These are phyloP conservation scores for Diaporthe amygdali DNA, from an alignment of 2,329 filamentous ascomycete genomes.

Conservation along the genomic window DNA sequence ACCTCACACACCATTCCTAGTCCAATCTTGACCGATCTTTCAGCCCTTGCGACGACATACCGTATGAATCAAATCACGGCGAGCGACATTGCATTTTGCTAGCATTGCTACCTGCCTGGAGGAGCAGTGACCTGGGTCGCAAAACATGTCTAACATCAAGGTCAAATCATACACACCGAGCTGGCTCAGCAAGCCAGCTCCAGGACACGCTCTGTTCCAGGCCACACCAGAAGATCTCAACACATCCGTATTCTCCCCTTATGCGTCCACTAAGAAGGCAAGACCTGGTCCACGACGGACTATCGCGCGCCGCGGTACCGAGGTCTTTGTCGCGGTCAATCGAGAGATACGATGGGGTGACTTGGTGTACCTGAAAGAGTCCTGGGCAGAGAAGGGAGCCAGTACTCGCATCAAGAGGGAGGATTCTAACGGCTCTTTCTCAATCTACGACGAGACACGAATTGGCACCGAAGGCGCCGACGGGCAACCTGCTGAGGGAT, in stretches of 20 bases:
- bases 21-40: neutral
- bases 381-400: slow-evolving; percentile 47
- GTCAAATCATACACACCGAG: slow-evolving; percentile 84
- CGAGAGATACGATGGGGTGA: slow-evolving; percentile 94
- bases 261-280: slow-evolving; percentile 48
- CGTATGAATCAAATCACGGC: slow-evolving; percentile 4
- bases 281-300: slow-evolving; percentile 62
- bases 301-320: slow-evolving; percentile 81
- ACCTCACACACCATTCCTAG: neutral
- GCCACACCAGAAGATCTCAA: slow-evolving; percentile 44
- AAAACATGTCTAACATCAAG: slow-evolving; percentile 70
- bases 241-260: slow-evolving; percentile 37
- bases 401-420: slow-evolving; percentile 54
- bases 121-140: slow-evolving; percentile 29
- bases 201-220: slow-evolving; percentile 80
- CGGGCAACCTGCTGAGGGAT: slow-evolving; percentile 42
- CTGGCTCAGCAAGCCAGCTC: slow-evolving; percentile 81
- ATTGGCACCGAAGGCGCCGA: slow-evolving; percentile 32
- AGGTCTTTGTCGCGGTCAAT: slow-evolving; percentile 87
- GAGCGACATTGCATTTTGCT: slow-evolving; percentile 3
- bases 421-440: slow-evolving; percentile 45
- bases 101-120: slow-evolving; percentile 2
- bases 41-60: neutral
- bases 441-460: slow-evolving; percentile 33
- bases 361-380: slow-evolving; percentile 77